phyloP scores from a whole-genome alignment of 1,284 basidiomycete species.

The Cronartium quercuum region DNA sequence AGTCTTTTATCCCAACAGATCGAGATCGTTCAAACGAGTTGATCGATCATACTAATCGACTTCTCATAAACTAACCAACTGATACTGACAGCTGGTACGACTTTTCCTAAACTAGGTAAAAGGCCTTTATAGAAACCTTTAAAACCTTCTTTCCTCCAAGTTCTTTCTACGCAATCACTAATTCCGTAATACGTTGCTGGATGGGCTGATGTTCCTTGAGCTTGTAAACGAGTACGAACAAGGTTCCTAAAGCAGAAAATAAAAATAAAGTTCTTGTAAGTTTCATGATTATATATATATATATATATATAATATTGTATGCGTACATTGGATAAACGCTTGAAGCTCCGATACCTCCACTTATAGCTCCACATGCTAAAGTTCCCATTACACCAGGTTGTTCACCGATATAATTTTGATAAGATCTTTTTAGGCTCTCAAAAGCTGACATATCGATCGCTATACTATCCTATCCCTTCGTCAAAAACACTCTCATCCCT shows the following conservation, averaged over 20 bases:
- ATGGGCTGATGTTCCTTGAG: constrained; percentile 86
- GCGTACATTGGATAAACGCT: constrained; percentile 49
- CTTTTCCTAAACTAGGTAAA: constrained; percentile 53
- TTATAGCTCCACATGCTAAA: constrained; percentile 50
- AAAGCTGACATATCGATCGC: constrained; percentile 51
- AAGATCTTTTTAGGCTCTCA: constrained; percentile 52
- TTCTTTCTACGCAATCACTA: constrained; percentile 73
- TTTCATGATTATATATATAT: no score
- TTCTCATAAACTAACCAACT: constrained; percentile 60
- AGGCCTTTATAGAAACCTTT: constrained; percentile 80
- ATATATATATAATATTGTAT: no score
- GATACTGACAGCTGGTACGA: constrained; percentile 88
- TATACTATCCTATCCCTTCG: neutral
- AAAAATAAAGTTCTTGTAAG: neutral
- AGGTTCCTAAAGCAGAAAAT: constrained; percentile 62
- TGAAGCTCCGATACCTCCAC: constrained; percentile 51
- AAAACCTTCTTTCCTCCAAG: constrained; percentile 80
- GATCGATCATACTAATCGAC: constrained; percentile 18
- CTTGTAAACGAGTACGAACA: constrained; percentile 88
- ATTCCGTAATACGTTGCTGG: constrained; percentile 82
- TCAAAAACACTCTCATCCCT: neutral
- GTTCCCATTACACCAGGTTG: constrained; percentile 50
- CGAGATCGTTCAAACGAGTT: neutral
- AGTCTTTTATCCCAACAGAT: no score
- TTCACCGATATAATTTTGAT: constrained; percentile 50